Conservation (phyloP, 768 basidiomycete genomes). For the Pleurotus salmoneostramineus region DNA sequence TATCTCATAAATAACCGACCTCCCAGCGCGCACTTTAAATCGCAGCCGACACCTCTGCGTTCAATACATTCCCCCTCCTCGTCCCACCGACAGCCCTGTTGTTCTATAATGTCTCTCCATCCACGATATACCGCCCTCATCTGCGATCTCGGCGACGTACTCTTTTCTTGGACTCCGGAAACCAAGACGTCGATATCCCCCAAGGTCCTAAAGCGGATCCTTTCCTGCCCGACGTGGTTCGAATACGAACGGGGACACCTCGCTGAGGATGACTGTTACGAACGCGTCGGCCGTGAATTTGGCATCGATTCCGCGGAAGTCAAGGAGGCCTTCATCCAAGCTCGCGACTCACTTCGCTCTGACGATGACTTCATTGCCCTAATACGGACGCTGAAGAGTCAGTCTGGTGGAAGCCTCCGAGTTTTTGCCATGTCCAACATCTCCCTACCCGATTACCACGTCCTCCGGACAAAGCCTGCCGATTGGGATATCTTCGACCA, state of each 20-base stretch:
- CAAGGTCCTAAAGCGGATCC: slow-evolving; percentile 34
- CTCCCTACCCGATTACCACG: slow-evolving; percentile 45
- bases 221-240: slow-evolving; percentile 44
- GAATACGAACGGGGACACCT: slow-evolving; percentile 50
- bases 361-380: slow-evolving; percentile 41
- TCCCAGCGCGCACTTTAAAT: neutral
- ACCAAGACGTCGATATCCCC: slow-evolving; percentile 41
- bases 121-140: slow-evolving; percentile 32
- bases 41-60: neutral
- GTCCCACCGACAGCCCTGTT: neutral
- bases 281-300: slow-evolving; percentile 34
- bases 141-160: slow-evolving; percentile 54
- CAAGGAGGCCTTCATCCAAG: slow-evolving; percentile 38
- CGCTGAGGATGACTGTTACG: slow-evolving; percentile 40
- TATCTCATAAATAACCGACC: neutral
- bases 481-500: slow-evolving; percentile 47
- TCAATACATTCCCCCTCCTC: neutral
- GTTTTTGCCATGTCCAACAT: slow-evolving; percentile 63
- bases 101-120: slow-evolving; percentile 6
- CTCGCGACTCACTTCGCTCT: slow-evolving; percentile 41
- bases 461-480: slow-evolving; percentile 38
- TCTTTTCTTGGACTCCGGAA: slow-evolving; percentile 49
- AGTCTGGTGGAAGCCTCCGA: slow-evolving; percentile 26
- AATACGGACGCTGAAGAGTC: slow-evolving; percentile 40
- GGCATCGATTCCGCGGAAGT: slow-evolving; percentile 33